Conservation (phyloP, 768 basidiomycete genomes). For the Phaffia tasmanica region DNA sequence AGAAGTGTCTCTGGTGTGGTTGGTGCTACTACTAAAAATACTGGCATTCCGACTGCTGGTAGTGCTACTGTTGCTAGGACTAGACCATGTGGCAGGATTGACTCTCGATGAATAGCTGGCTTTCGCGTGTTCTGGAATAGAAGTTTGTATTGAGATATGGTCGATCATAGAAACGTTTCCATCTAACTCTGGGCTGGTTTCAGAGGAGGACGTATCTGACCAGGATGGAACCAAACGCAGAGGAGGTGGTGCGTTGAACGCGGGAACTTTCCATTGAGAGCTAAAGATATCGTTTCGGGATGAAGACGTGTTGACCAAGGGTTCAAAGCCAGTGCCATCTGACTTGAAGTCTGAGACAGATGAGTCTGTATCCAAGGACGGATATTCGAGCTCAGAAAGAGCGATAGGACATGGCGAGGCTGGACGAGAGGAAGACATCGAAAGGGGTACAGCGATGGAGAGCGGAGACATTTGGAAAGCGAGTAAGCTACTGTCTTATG, state of each 20-base stretch:
- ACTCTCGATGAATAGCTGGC: background rate
- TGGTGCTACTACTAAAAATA: background rate
- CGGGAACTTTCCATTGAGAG: background rate
- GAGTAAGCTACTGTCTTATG: too few relatives aligned
- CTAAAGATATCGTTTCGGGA: slow-evolving; percentile 7
- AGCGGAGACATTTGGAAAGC: too few relatives aligned
- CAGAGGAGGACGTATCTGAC: background rate
- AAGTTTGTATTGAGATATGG: too few relatives aligned
- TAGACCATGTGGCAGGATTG: slow-evolving; percentile 1
- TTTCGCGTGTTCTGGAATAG: background rate
- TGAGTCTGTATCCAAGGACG: background rate
- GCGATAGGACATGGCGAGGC: background rate
- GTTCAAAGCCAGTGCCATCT: too few relatives aligned
- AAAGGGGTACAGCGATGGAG: background rate
- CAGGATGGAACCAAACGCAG: background rate
- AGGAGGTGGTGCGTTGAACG: too few relatives aligned
- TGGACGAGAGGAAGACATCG: background rate
- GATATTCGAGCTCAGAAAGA: background rate
- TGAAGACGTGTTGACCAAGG: background rate
- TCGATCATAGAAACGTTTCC: too few relatives aligned
- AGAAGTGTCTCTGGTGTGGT: background rate
- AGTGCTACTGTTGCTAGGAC: background rate
- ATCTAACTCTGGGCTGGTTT: slow-evolving; percentile 4
- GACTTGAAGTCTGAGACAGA: background rate
- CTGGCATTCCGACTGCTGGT: background rate